phyloP scores from a whole-genome alignment of 106 monocot species.

The Alisma plantagoaquatica region DNA sequence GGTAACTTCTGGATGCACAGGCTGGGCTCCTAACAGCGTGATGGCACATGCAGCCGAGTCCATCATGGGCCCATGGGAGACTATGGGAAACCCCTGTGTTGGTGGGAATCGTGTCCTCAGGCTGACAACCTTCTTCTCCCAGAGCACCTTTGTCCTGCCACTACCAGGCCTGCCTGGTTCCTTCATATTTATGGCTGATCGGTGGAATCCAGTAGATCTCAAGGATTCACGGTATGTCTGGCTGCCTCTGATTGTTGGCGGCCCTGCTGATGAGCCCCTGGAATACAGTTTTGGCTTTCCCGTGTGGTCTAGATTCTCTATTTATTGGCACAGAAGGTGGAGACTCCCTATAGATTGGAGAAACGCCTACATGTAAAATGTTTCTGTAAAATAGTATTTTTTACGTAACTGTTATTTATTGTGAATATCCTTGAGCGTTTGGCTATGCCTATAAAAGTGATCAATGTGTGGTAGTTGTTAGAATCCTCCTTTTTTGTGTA shows the following conservation, averaged over 20 bases:
- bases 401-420: too few species aligned
- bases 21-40: slow-evolving; percentile 90
- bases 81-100: slow-evolving; percentile 77
- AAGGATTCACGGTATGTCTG: slow-evolving; percentile 93
- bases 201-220: slow-evolving; percentile 80
- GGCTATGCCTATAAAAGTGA: too few species aligned
- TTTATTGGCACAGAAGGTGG: slow-evolving; percentile 28
- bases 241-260: slow-evolving; percentile 71
- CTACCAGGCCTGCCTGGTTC: slow-evolving; percentile 49
- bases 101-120: slow-evolving; percentile 72
- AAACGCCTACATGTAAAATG: neutral
- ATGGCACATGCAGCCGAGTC: slow-evolving; percentile 72
- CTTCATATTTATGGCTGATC: slow-evolving; percentile 88
- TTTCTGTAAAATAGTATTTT: neutral
- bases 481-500: too few species aligned
- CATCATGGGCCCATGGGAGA: slow-evolving; percentile 97
- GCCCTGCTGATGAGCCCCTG: slow-evolving; percentile 72
- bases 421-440: too few species aligned
- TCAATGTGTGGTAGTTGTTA: too few species aligned
- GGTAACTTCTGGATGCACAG: slow-evolving; percentile 91
- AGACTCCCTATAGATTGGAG: slow-evolving; percentile 19
- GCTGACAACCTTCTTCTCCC: slow-evolving; percentile 77
- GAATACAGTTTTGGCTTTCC: slow-evolving; percentile 51
- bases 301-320: slow-evolving; percentile 19
- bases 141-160: slow-evolving; percentile 71